These are phyloP conservation scores for Elongisporangium undulatum DNA, from an alignment of 352 stramenopile genomes.

Conservation along the genomic window DNA sequence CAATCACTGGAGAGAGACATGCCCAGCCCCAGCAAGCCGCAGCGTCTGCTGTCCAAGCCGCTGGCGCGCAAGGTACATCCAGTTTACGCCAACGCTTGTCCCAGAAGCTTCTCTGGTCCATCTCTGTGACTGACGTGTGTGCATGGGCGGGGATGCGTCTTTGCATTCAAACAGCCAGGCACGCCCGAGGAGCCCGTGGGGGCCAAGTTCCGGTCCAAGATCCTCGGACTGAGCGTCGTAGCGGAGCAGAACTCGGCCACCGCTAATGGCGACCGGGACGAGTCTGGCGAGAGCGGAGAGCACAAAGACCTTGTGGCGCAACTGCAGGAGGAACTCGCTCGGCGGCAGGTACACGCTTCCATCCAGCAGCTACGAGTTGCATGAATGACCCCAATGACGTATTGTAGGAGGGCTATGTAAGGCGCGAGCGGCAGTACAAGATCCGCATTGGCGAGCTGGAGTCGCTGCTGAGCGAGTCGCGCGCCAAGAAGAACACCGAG, in stretches of 20 bases:
- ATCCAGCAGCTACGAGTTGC: not conserved
- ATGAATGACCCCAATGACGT: too few relatives aligned
- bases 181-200: constrained; percentile 27
- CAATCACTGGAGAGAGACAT: not conserved
- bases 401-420: constrained; percentile 85
- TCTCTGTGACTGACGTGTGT: not conserved
- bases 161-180: constrained; percentile 9
- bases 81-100: not conserved
- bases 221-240: constrained; percentile 38
- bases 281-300: constrained; percentile 24
- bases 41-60: not conserved
- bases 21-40: not conserved
- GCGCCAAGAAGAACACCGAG: constrained; percentile 71
- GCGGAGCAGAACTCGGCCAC: constrained; percentile 32
- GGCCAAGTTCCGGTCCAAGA: constrained; percentile 52
- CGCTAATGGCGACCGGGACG: constrained; percentile 17
- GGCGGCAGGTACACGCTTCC: constrained; percentile 30
- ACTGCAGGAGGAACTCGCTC: constrained; percentile 54
- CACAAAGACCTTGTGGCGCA: constrained; percentile 50
- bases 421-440: constrained; percentile 85
- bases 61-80: not conserved
- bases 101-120: not conserved
- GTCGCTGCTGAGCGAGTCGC: constrained; percentile 51
- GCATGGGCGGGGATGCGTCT: not conserved
- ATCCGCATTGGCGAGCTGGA: constrained; percentile 83